Base-by-base conservation (phyloP, 78 protist genomes). In the Dictyostelium brefeldianum region DNA sequence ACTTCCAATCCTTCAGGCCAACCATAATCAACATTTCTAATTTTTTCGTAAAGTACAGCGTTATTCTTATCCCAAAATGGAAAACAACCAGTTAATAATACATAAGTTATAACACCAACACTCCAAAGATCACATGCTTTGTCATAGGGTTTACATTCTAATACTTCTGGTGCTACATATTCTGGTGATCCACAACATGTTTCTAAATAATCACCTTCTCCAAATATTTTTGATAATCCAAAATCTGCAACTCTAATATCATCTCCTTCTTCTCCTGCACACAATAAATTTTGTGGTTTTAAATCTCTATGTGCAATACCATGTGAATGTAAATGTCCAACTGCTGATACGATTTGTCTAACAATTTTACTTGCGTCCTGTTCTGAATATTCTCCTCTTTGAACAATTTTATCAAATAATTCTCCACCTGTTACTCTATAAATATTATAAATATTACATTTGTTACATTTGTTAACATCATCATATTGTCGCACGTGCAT, bases 401-500 rank as follows among this genome's bases (percentile, higher is more conserved):
- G 96, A 36, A 97, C 97, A 83, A 98, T 97, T 51, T 91, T 80
- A 64, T 97, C 97, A 64, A 97, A 98, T 69, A 98, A 91, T 85
- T 98, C 99, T 46, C 99, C 99, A 43, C 99, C 99, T 10, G 81
- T 62, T n/a, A 97, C 95, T n/a, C 96, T 92, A 74, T 22, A 51
- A 22, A 9, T 5, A 36, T 11, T 6, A 67, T 6, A 29, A 11
- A 62, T n/a, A n/a, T 64, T 14, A 64, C 10, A 18, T 25, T n/a
- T 11, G 20, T 25, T 64, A 3, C n/a, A n/a, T 31, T 27, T 41
- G 73, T 25, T 22, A 25, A 20, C 20, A 22, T 22, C 20, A n/a
- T n/a, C n/a, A n/a, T n/a, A 53, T 53, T 11, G 11, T 53, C 11
- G 11, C 11, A 9, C 57, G 11, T 14, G 9, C 11, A 11, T 53